Base-by-base conservation (phyloP, 2,329 filamentous ascomycete genomes). In the Pseudocercospora eumusae region DNA sequence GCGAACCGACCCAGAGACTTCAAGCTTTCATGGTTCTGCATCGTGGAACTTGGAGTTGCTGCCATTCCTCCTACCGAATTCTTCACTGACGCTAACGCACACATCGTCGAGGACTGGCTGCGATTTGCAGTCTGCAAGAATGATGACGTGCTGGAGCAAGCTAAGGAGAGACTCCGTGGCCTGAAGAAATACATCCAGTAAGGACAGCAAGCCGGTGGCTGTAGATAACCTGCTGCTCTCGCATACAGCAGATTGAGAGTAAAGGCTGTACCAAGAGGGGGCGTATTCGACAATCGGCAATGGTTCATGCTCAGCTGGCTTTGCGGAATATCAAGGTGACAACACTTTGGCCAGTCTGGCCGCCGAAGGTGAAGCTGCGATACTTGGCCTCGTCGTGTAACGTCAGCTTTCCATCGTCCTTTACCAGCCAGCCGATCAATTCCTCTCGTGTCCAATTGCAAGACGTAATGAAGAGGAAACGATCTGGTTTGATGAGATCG, bases 361-460 rank as follows among this genome's bases (percentile, higher is more conserved):
- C 93, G 0, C 92, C 93, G 79, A 97, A 99, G 60, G 86, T 89
- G 76, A 96, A 98, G 57, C 87, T 89, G 21, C 86, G 90, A 76
- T 98, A 98, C 72, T 88, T 85, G 59, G 96, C 87, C 68, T 85
- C 83, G 1, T 85, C 87, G 58, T 85, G 87, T 60, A 87, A 84
- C 64, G 80, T 79, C 68, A 96, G 82, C 55, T 79, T 73, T 59
- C 75, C 69, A 54, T 75, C 76, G 2, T 76, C 79, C 2, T 68
- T 68, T 56, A 83, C 86, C 74, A 98, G 95, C 92, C 93, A 98
- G 15, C 78, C 78, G 63, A 83, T 81, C 70, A 99, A 78, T 80
- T 99, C 95, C 44, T 87, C 84, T 79, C 95, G 92, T 1, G 93
- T 98, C 95, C 95, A 99, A 78, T 99, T 99, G 76, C 95, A 99